Evolutionary conservation across 2,329 filamentous ascomycete genomes (phyloP).

Genomic region (Fusarium sp.): DNA sequence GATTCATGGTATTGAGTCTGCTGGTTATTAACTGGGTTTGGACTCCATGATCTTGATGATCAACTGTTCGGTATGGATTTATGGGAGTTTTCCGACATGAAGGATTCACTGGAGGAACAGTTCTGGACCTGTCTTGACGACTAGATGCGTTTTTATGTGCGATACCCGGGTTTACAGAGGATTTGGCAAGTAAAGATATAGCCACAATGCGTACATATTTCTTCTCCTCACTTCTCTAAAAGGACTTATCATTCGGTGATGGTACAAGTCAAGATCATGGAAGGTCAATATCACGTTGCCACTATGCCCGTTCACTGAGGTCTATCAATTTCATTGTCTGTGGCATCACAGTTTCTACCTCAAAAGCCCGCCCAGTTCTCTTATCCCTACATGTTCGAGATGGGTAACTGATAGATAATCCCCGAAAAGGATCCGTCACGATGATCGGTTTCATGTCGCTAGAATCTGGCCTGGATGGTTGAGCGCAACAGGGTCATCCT

Average conservation of each 20-base stretch:
- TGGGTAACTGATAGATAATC: no score
- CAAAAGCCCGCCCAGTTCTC: neutral
- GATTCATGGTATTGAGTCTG: slow-evolving; percentile 23
- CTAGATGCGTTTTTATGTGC: slow-evolving; percentile 27
- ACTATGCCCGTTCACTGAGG: neutral
- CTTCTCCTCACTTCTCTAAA: neutral
- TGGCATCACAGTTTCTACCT: neutral
- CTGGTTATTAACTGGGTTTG: neutral
- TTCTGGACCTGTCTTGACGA: slow-evolving; percentile 28
- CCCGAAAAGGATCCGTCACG: neutral
- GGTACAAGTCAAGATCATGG: neutral
- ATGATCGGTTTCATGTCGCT: neutral
- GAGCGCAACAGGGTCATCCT: neutral
- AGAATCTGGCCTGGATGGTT: neutral
- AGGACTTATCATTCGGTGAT: neutral
- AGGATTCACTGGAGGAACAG: neutral
- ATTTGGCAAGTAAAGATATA: slow-evolving; percentile 12
- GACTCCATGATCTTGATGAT: slow-evolving; percentile 16
- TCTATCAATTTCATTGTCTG: neutral
- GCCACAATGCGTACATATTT: slow-evolving; percentile 8
- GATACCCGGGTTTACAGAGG: slow-evolving; percentile 30
- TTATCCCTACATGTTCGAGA: neutral
- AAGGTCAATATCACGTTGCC: neutral
- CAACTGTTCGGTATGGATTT: neutral
- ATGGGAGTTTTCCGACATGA: neutral